Evolutionary conservation across 768 basidiomycete species (phyloP), one percentile per base, ranked within the genome.

Genomic region (Coprinopsis cinerea): DNA sequence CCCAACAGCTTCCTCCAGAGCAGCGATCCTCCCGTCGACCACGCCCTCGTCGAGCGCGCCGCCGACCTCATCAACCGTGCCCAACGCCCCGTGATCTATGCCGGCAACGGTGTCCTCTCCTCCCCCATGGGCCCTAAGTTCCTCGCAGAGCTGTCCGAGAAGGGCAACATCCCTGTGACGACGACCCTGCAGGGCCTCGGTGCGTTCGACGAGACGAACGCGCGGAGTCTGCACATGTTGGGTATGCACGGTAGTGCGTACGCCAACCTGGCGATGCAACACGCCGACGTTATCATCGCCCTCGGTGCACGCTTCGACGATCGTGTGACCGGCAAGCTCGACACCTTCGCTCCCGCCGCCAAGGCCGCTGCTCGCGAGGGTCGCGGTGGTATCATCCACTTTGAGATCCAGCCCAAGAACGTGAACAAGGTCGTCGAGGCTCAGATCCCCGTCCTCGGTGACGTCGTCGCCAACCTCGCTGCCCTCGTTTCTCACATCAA

Each of bases 231-330:
- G 62, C 93, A 97, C 67, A 98, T 98, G 95, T 81, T 99, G 48
- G 95, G 95, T 51, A 97, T 98, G 96, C 96, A 98, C 72, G 96
- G 96, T 3, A 83, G 83, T 24, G 92, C 94, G 3, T 97, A 97
- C 60, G 96, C 96, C 59, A 99, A 99, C 71, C 70, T 96, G 36
- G 95, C 95, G 2, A 98, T 99, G 81, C 96, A 99, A 69, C 73
- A 89, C 44, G 96, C 96, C 35, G 96, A 99, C 63, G 85, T 98
- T 49, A 92, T 99, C 72, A 94, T 99, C 56, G 94, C 95, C 18
- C 85, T 99, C 30, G 96, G 96, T 44, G 91, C 82, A 20, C 83
- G 96, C 34, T 99, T 99, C 63, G 96, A 99, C 61, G 96, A 99
- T 68, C 94, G 95, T 62, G 93, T 98, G 6, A 98, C 94, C 2